A percentile compares a stretch with the other conserved stretches of the same genome.
Evolutionary conservation across 2,329 filamentous ascomycete species (phyloP).

Genomic region (Aspergillus clavatus): DNA sequence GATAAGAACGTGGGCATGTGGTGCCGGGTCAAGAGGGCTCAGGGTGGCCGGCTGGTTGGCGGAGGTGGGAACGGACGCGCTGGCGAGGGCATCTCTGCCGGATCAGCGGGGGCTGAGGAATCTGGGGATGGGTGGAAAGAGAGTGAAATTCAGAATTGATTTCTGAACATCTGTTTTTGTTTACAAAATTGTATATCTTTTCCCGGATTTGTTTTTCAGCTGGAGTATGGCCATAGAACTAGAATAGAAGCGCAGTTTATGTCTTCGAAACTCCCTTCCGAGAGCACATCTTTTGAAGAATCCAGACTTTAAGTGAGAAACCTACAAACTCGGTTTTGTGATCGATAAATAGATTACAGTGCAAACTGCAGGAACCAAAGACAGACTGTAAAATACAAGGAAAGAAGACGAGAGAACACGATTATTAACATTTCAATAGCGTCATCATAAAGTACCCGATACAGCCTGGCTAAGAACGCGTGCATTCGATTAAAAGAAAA

Average conservation of each 20-base stretch:
- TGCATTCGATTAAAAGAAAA: slow-evolving; percentile 14
- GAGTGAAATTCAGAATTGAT: slow-evolving; percentile 61
- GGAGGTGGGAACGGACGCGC: slow-evolving; percentile 32
- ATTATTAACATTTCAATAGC: slow-evolving; percentile 6
- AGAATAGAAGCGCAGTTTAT: not conserved
- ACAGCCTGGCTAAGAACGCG: slow-evolving; percentile 14
- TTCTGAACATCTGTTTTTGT: not conserved
- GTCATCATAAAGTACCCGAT: slow-evolving; percentile 14
- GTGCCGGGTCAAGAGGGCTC: slow-evolving; percentile 86
- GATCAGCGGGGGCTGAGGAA: slow-evolving; percentile 44
- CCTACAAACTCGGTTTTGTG: too few species aligned
- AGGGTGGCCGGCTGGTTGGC: slow-evolving; percentile 63
- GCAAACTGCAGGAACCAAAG: not conserved
- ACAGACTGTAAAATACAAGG: slow-evolving; percentile 16
- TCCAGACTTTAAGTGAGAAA: too few species aligned
- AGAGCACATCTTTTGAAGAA: not conserved
- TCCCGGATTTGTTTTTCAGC: not conserved
- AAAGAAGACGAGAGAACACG: slow-evolving; percentile 6
- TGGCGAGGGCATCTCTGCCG: slow-evolving; percentile 43
- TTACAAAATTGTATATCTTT: not conserved
- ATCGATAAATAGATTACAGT: not conserved
- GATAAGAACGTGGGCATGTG: slow-evolving; percentile 85
- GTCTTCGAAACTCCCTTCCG: not conserved
- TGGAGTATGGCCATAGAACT: not conserved
- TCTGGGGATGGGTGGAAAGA: slow-evolving; percentile 60